Conservation (phyloP, 441 rosid genomes). For the Biscutella laevigata region DNA sequence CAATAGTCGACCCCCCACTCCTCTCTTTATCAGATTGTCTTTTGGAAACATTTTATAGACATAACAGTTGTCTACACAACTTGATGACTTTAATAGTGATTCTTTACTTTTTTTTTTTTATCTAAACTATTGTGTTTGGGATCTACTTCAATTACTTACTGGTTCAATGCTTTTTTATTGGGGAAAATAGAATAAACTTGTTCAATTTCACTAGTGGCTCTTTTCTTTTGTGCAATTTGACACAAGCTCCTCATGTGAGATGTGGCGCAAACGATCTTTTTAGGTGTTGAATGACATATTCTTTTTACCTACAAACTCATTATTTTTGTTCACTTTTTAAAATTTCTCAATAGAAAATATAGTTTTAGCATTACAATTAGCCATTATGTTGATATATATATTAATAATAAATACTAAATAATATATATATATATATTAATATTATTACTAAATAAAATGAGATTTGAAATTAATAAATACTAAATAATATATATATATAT, state of each 20-base stretch:
- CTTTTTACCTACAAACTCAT: background rate
- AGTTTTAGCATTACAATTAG: no score
- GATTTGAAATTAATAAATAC: no score
- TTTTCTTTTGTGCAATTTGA: background rate
- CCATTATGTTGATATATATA: no score
- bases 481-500: no score
- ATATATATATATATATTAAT: no score
- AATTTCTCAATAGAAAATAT: no score
- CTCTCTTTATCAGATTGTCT: constrained; percentile 2
- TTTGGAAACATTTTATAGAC: background rate
- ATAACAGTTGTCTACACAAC: constrained; percentile 1
- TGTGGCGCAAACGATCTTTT: background rate
- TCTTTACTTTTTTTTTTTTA: no score
- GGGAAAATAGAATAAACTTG: background rate
- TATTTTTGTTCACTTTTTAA: no score
- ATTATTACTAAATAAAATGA: no score
- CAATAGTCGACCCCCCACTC: background rate
- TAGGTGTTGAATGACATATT: background rate
- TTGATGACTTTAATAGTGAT: no score
- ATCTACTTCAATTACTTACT: background rate
- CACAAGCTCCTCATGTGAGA: background rate
- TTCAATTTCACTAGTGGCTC: background rate
- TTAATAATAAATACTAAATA: no score
- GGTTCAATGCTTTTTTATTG: background rate
- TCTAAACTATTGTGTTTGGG: no score